Evolutionary conservation across 148 eudicot genomes (phyloP).

Genomic region (Limonium bicolor): DNA sequence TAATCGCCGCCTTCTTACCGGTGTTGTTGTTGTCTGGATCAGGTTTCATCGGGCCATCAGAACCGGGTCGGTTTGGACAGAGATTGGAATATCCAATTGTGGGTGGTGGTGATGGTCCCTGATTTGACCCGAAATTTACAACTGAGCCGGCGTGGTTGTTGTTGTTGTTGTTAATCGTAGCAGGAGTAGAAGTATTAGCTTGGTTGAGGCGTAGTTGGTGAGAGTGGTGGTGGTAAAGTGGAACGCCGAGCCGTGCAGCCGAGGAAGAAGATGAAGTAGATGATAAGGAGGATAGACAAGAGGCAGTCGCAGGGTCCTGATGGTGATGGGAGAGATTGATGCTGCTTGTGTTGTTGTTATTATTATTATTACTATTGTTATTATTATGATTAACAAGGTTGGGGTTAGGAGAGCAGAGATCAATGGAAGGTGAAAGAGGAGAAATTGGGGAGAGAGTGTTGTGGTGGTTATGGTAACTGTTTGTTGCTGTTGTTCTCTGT

Average conservation of each 20-base stretch:
- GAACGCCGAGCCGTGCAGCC: conserved; percentile 37
- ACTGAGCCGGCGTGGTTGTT: too few relatives aligned
- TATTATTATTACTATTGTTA: too few relatives aligned
- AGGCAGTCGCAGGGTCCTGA: neutral
- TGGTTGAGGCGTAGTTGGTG: conserved; percentile 3
- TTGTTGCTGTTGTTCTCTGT: conserved; percentile 14
- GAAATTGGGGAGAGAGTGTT: conserved; percentile 21
- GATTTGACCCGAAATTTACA: too few relatives aligned
- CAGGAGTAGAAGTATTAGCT: conserved; percentile 8
- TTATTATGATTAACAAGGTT: conserved; percentile 2
- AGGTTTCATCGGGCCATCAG: conserved; percentile 5
- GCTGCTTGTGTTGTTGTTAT: too few relatives aligned
- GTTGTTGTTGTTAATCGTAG: conserved; percentile 17
- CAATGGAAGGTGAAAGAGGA: conserved; percentile 21
- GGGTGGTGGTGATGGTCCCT: too few relatives aligned
- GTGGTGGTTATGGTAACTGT: conserved; percentile 9
- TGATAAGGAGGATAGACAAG: conserved; percentile 9
- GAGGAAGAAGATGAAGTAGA: conserved; percentile 5
- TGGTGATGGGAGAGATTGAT: neutral
- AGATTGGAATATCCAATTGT: too few relatives aligned
- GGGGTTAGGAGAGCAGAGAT: conserved; percentile 18
- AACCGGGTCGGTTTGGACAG: conserved; percentile 10
- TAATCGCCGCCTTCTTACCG: too few relatives aligned
- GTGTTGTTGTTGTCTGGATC: conserved; percentile 10
- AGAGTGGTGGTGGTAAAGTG: conserved; percentile 21